Conservation (phyloP, 2,329 filamentous ascomycete genomes). For the Coleophoma crateriformis region DNA sequence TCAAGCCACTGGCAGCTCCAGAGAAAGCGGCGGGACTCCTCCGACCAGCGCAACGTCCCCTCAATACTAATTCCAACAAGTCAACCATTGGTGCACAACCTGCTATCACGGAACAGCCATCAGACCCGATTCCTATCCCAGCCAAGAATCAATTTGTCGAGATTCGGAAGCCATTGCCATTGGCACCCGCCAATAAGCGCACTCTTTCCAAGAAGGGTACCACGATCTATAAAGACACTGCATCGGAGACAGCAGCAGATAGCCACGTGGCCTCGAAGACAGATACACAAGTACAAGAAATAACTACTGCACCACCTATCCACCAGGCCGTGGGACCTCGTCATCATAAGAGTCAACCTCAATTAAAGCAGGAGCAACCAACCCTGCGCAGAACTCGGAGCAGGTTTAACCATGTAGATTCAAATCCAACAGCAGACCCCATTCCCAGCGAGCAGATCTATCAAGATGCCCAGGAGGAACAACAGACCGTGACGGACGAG, state of each 20-base stretch:
- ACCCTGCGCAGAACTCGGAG: conserved; percentile 18
- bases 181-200: conserved; percentile 36
- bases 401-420: conserved; percentile 12
- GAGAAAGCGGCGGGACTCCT: conserved; percentile 40
- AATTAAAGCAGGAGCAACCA: conserved; percentile 18
- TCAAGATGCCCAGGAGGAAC: conserved; percentile 9
- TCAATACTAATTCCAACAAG: conserved; percentile 23
- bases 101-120: conserved; percentile 1
- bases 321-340: conserved; percentile 22
- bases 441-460: conserved; percentile 12
- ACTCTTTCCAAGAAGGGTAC: conserved; percentile 44
- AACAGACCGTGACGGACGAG: not conserved
- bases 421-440: conserved; percentile 6
- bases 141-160: conserved; percentile 27
- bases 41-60: conserved; percentile 58
- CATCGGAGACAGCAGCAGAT: conserved; percentile 20
- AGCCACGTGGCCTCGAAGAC: conserved; percentile 9
- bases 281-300: conserved; percentile 22
- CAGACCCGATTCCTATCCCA: conserved; percentile 7
- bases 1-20: conserved; percentile 20
- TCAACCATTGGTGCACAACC: conserved; percentile 2
- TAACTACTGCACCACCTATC: conserved; percentile 15
- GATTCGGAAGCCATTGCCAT: conserved; percentile 15
- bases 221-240: conserved; percentile 47
- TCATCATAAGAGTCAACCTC: conserved; percentile 23